Evolutionary conservation across 352 stramenopile species (phyloP).

Genomic region (Globisporangium irregulare): DNA sequence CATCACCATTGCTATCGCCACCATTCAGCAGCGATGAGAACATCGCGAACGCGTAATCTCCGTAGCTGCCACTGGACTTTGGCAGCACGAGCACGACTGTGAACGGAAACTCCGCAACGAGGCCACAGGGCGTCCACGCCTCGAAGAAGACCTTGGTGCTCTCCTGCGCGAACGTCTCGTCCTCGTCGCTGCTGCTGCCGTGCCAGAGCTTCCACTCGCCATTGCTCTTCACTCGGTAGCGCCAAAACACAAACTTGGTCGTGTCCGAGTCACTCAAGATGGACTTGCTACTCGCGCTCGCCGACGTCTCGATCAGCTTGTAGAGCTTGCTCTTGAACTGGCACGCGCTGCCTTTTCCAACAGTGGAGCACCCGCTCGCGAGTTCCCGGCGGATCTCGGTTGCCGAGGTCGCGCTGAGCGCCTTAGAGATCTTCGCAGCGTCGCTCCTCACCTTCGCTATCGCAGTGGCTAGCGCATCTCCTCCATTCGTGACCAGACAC

Average conservation of each 20-base stretch:
- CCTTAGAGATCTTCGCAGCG: slow-evolving; percentile 26
- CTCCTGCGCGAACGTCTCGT: slow-evolving; percentile 25
- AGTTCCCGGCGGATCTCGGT: slow-evolving; percentile 61
- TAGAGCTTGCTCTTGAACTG: slow-evolving; percentile 31
- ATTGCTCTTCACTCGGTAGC: slow-evolving; percentile 41
- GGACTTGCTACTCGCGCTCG: slow-evolving; percentile 22
- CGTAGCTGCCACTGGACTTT: slow-evolving; percentile 4
- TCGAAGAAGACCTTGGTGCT: slow-evolving; percentile 48
- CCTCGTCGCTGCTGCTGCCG: slow-evolving; percentile 17
- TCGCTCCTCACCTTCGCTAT: slow-evolving; percentile 24
- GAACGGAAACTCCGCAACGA: slow-evolving; percentile 35
- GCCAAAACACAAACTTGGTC: slow-evolving; percentile 57
- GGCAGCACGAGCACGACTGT: slow-evolving; percentile 62
- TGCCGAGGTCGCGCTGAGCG: slow-evolving; percentile 36
- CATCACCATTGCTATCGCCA: slow-evolving; percentile 14
- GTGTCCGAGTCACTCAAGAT: slow-evolving; percentile 12
- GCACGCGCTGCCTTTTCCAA: slow-evolving; percentile 29
- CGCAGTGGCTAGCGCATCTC: slow-evolving; percentile 37
- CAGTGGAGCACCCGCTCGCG: slow-evolving; percentile 30
- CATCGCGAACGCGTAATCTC: slow-evolving; percentile 1
- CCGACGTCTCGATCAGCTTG: slow-evolving; percentile 34
- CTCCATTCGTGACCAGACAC: slow-evolving; percentile 46
- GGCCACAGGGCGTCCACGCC: slow-evolving; percentile 55
- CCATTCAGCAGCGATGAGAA: slow-evolving; percentile 11
- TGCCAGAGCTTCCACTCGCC: slow-evolving; percentile 44